phyloP scores from a whole-genome alignment of 1,139 yeast genomes.

The Protomyces pachydermus region DNA sequence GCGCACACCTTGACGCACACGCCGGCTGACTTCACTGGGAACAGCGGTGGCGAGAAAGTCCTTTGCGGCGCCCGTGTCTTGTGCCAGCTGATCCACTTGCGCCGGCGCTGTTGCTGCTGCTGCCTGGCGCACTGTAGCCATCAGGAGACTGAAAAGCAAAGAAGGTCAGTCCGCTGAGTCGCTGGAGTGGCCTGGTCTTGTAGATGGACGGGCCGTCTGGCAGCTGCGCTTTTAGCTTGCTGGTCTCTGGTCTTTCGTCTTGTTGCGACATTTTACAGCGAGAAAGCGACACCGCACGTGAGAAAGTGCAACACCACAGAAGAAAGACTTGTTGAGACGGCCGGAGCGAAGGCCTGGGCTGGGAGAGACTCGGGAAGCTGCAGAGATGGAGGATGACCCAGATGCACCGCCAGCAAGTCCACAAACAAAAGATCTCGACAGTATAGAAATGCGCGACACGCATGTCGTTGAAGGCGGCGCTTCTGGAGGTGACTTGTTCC shows the following conservation, averaged over 20 bases:
- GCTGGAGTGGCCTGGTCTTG: no score
- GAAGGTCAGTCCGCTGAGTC: no score
- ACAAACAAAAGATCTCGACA: neutral
- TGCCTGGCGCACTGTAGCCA: neutral
- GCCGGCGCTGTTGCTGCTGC: no score
- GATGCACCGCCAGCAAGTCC: conserved; percentile 8
- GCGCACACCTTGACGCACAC: conserved; percentile 23
- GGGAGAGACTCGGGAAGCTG: neutral
- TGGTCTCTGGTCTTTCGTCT: neutral
- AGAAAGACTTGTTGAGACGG: neutral
- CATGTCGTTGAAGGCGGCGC: conserved; percentile 20
- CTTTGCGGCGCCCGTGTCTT: neutral
- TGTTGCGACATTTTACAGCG: neutral
- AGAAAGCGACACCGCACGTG: neutral
- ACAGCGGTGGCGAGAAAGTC: conserved; percentile 16
- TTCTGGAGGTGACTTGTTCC: conserved; percentile 15
- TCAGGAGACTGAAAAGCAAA: neutral
- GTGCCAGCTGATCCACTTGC: neutral
- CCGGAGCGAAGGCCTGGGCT: neutral
- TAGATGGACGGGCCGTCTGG: no score
- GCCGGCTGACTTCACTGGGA: conserved; percentile 18
- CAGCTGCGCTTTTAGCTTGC: neutral
- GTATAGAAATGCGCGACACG: conserved; percentile 2
- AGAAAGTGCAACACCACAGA: neutral
- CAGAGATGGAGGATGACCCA: conserved; percentile 15